Base-by-base conservation (phyloP, 768 basidiomycete species). In the Suillus weaverae region DNA sequence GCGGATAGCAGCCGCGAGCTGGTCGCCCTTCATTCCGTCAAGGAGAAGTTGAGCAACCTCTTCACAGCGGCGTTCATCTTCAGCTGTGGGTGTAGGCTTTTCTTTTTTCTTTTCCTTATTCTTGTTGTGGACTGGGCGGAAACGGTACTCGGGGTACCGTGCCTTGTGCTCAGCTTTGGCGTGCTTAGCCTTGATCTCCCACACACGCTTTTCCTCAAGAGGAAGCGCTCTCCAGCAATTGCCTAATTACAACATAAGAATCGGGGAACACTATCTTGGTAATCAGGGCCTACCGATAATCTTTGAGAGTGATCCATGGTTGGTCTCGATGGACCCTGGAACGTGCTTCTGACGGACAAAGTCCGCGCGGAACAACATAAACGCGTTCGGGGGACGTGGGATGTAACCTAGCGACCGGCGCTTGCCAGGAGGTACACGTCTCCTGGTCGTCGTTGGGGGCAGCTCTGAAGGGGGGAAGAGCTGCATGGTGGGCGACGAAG, bases 131-230 rank as follows among this genome's bases (percentile, higher is more conserved):
- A 80, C 80, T 8, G 79, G 79, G 59, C 74, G 71, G 74, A 83
- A 84, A 39, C 81, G 78, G 56, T 84, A 93, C 67, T 90, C 83
- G 0, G 91, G 90, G 72, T 90, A 90, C 64, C 77, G 80, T 46
- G 79, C 79, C 62, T 89, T 86, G 77, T 93, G 91, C 36, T 86
- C 87, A 0, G 86, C 88, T 76, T 91, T 91, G 30, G 87, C 90
- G 51, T 85, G 83, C 71, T 89, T 89, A 0, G 91, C 91, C 62
- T 84, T 84, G 39, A 83, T 76, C 70, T 92, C 89, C 91, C 91
- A 93, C 20, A 85, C 79, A 5, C 82, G 82, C 71, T 89, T 90
- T 74, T 93, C 89, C 18, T 88, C 84, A 20, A 86, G 81, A 0
- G 90, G 88, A 4, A 93, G 84, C 0, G 86, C 74, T 32, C 87